Conservation (phyloP, 495 filamentous ascomycete species). For the Talaromyces proteolyticus region DNA sequence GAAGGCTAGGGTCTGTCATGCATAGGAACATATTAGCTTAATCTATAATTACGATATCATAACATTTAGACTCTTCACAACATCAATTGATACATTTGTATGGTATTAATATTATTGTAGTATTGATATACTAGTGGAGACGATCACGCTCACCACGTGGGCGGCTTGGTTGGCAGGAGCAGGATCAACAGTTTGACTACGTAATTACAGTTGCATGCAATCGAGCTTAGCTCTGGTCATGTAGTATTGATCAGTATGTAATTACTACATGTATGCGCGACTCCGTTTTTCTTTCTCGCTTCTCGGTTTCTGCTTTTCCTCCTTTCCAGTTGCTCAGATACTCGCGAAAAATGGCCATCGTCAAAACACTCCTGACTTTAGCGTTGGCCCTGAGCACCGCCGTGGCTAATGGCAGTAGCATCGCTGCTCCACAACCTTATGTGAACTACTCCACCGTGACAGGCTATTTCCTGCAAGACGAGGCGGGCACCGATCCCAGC, state of each 20-base stretch:
- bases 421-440: constrained; percentile 1
- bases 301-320: neutral
- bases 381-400: neutral
- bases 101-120: neutral
- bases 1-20: too few species aligned
- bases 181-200: too few species aligned
- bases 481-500: constrained; percentile 50
- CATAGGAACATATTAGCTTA: too few species aligned
- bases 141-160: neutral
- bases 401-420: constrained; percentile 10
- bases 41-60: too few species aligned
- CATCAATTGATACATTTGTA: too few species aligned
- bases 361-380: neutral
- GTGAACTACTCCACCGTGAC: constrained; percentile 59
- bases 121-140: neutral
- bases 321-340: too few species aligned
- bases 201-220: too few species aligned
- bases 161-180: neutral
- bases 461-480: constrained; percentile 69
- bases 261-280: too few species aligned
- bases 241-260: too few species aligned
- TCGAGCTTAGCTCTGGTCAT: too few species aligned
- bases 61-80: too few species aligned
- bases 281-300: neutral
- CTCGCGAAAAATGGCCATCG: too few species aligned